Evolutionary conservation across 1,284 basidiomycete genomes (phyloP), one percentile per base, ranked within the genome.

Genomic region (Bjerkandera adusta): DNA sequence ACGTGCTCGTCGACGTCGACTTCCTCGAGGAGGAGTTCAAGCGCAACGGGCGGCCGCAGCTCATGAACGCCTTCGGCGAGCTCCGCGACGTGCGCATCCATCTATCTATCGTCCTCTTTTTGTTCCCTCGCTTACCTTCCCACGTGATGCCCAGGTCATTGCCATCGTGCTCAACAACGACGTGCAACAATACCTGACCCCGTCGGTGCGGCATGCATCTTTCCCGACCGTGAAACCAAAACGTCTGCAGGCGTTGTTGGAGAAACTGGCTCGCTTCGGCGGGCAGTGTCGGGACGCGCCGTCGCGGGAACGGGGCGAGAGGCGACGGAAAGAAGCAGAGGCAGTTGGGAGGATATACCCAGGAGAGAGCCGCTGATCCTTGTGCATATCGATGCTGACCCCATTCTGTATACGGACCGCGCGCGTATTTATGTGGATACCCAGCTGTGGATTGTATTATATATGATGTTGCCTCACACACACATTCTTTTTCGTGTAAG

Each of bases 21-120:
- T 95, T 94, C 65, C 75, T 96, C 47, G 89, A 95, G 54, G 79
- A 82, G 15, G 88, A 92, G 59, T 80, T 94, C 56, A 82, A 80
- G 56, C 72, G 81, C 30, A 82, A 88, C 48, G 87, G 85, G 26
- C 76, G 85, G 56, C 68, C 75, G 1, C 82, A 88, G 56, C 72
- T 96, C 18, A 77, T 76, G 42, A 69, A 79, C n/a, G 84, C 85
- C 7, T 96, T 97, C 62, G 67, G 73, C 22, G 93, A 96, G 65
- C 71, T 97, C 47, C 85, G 85, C 43, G 72, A 81, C 57, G 94
- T 93, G 65, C 61, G 85, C 25, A 49, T 47, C 38, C 24, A 48
- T 43, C 29, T 26, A 29, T 47, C 60, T 33, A 13, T 40, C 34
- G 11, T 20, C 41, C n/a, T 22, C 10, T 20, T 13, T 27, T 21